Evolutionary conservation across 768 basidiomycete species (phyloP), one percentile per base, ranked within the genome.

Genomic region (Serendipita indica): DNA sequence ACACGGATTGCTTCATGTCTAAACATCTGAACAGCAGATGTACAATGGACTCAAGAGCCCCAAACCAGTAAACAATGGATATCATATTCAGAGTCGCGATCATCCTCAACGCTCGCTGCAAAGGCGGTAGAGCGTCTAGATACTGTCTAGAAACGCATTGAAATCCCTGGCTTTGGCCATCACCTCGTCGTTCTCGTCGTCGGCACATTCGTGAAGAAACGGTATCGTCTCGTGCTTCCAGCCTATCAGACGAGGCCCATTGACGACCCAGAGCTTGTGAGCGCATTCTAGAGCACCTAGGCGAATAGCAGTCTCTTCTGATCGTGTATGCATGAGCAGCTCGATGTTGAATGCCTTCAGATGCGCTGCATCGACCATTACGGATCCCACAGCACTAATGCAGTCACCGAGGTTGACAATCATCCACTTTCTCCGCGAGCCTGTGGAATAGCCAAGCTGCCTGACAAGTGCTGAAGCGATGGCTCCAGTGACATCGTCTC

Each of bases 151-250:
- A 57, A 66, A 60, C 14, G 39, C 59, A 43, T 71, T 59, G 20
- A 72, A 65, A 10, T 57, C 61, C 37, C 70, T 78, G 16, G 83
- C 79, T 64, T 81, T 81, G 60, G 73, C 75, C 3, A 89, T 85
- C 14, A 93, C 88, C 60, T 75, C 75, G 62, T 89, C 87, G 67
- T 90, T 83, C 63, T 92, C 91, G 65, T 94, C 90, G 70, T 91
- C 89, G 3, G 81, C 79, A 65, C 83, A 86, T 69, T 94, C 92
- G 3, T 82, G 81, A 58, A 94, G 83, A 71, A 94, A 91, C 27
- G 86, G 83, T 16, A 86, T 75, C 28, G 89, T 86, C 68, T 94
- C 92, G 22, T 54, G 12, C 32, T 27, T 54, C 49, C 49, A 62
- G 86, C 87, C 83, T 27, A 83, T 71, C 10, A 91, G 73, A 67